Percentiles rank a stretch among this genome's conserved stretches.
Conservation (phyloP, 192 early-diverging fungal species). For the Mortierella hygrophila region DNA sequence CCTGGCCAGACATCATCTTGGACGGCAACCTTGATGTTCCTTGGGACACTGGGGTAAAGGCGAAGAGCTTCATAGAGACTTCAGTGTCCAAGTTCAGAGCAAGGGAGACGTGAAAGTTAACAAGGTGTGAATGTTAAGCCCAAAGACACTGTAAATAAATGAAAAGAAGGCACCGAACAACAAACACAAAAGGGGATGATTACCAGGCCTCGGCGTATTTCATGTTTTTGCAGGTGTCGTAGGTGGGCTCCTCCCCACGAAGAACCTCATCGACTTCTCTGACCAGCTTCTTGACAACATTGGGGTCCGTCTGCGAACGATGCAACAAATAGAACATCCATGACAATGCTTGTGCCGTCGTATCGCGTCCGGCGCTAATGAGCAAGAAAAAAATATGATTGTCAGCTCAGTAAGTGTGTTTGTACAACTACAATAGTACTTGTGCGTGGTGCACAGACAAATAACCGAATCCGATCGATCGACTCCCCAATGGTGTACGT, state of each 20-base stretch:
- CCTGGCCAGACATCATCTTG: constrained; percentile 64
- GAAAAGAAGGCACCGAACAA: neutral
- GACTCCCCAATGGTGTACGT: neutral
- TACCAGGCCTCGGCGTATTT: constrained; percentile 48
- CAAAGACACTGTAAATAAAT: neutral
- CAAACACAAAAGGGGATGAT: neutral
- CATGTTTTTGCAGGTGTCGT: constrained; percentile 42
- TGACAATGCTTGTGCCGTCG: constrained; percentile 52
- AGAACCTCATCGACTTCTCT: constrained; percentile 53
- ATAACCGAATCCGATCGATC: neutral
- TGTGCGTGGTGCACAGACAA: neutral
- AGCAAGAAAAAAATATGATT: neutral
- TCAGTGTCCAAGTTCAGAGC: neutral
- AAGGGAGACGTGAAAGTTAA: neutral
- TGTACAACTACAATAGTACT: neutral
- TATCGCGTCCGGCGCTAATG: constrained; percentile 47
- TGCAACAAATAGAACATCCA: constrained; percentile 58
- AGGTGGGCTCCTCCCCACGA: constrained; percentile 20
- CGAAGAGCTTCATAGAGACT: constrained; percentile 56
- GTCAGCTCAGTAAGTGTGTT: neutral
- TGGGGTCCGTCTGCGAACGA: constrained; percentile 53
- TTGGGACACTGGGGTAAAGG: constrained; percentile 61
- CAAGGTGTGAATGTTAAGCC: neutral
- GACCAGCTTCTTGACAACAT: constrained; percentile 31
- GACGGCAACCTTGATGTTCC: constrained; percentile 61